phyloP scores from a whole-genome alignment of 2,329 filamentous ascomycete species.

The Calcarisporium arbuscula region DNA sequence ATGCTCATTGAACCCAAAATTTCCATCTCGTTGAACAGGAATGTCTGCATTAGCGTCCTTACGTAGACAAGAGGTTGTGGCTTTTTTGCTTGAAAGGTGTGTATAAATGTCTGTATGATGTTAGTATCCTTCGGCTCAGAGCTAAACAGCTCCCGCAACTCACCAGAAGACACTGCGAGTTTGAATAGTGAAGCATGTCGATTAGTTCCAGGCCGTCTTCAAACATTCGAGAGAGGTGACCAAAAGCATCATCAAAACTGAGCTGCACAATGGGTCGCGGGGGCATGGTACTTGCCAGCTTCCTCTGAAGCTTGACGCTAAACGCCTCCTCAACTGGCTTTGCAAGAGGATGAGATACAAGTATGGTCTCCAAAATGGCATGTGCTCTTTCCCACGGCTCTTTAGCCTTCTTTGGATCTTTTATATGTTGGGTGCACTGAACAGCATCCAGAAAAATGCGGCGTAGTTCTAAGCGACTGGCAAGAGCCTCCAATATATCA shows the following conservation, averaged over 20 bases:
- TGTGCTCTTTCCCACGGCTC: conserved; percentile 46
- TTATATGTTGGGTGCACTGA: conserved; percentile 40
- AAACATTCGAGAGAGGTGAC: conserved; percentile 63
- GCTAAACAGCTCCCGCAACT: too few species aligned
- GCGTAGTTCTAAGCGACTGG: conserved; percentile 60
- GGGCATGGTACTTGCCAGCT: conserved; percentile 86
- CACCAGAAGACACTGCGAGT: conserved; percentile 66
- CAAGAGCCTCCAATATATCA: conserved; percentile 49
- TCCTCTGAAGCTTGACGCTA: conserved; percentile 84
- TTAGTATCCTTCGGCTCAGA: conserved; percentile 5
- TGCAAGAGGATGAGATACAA: conserved; percentile 55
- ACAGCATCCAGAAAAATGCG: conserved; percentile 53
- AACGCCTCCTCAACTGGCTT: conserved; percentile 70
- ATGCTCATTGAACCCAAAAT: conserved; percentile 63
- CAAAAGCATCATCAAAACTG: conserved; percentile 63
- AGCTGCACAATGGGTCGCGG: conserved; percentile 82
- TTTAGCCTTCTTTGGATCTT: conserved; percentile 39
- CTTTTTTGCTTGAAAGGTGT: conserved; percentile 68
- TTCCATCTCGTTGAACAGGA: conserved; percentile 67
- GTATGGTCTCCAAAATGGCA: conserved; percentile 47
- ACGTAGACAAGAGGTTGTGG: conserved; percentile 81
- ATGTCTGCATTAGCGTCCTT: conserved; percentile 68
- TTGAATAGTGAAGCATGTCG: conserved; percentile 59
- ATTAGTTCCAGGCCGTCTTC: conserved; percentile 65
- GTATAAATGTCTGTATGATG: conserved; percentile 57